Percentiles rank a stretch among this genome's conserved stretches.
Conservation (phyloP, 352 stramenopile genomes). For the Phytophthora ohioensis region DNA sequence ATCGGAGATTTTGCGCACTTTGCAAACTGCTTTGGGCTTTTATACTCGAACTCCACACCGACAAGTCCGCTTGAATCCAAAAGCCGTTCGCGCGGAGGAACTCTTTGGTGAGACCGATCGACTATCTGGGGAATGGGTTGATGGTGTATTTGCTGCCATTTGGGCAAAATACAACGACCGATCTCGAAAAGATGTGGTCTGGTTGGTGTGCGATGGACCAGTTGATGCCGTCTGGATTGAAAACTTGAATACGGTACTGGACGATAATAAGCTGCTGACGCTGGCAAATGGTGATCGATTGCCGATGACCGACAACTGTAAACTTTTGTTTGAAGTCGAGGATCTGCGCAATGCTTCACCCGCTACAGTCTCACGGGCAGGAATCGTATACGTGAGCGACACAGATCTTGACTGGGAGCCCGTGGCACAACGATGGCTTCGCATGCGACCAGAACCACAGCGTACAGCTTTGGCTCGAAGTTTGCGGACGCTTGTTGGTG, state of each 20-base stretch:
- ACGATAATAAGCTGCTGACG: conserved; percentile 96
- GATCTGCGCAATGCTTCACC: conserved; percentile 93
- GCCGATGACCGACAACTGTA: conserved; percentile 90
- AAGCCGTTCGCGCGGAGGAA: conserved; percentile 82
- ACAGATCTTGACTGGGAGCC: conserved; percentile 82
- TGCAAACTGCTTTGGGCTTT: conserved; percentile 71
- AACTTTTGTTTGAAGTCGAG: conserved; percentile 95
- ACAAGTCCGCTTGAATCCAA: conserved; percentile 85
- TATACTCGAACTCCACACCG: conserved; percentile 74
- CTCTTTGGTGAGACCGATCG: conserved; percentile 88
- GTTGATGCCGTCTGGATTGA: conserved; percentile 96
- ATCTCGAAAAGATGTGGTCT: conserved; percentile 83
- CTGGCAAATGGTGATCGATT: conserved; percentile 94
- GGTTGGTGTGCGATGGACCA: conserved; percentile 94
- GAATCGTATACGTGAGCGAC: conserved; percentile 93
- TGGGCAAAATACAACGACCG: conserved; percentile 92
- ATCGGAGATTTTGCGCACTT: conserved; percentile 70
- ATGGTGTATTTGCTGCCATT: conserved; percentile 84
- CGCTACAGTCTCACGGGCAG: conserved; percentile 91
- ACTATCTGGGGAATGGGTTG: conserved; percentile 77
- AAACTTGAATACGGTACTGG: conserved; percentile 95
- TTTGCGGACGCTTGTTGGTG: conserved; percentile 64
- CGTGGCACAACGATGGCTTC: conserved; percentile 71
- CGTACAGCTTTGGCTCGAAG: conserved; percentile 53
- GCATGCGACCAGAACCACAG: conserved; percentile 55